Evolutionary conservation across 2,329 filamentous ascomycete species (phyloP).

Genomic region (Ophiosphaerella korrae): DNA sequence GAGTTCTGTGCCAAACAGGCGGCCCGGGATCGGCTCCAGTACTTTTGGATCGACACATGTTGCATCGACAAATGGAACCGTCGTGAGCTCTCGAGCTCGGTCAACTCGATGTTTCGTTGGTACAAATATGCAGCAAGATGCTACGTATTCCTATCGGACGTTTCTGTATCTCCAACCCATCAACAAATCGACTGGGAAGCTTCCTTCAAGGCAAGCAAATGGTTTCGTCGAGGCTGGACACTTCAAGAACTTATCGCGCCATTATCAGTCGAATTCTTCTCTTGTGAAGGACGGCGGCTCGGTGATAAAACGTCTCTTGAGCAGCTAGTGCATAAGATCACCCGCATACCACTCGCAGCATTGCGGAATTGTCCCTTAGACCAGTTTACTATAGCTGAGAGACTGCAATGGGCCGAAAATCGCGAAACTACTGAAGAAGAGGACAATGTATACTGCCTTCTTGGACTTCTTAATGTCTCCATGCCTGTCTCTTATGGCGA

Average conservation of each 20-base stretch:
- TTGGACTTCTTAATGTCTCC: conserved; percentile 27
- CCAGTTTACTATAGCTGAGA: conserved; percentile 24
- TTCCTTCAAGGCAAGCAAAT: conserved; percentile 17
- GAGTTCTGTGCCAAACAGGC: conserved; percentile 16
- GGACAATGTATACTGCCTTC: conserved; percentile 32
- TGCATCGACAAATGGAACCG: conserved; percentile 26
- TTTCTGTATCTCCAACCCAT: no score
- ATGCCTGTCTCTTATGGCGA: conserved; percentile 24
- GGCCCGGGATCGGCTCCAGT: conserved; percentile 16
- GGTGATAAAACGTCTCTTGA: conserved; percentile 21
- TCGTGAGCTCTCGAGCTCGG: neutral
- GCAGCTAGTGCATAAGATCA: conserved; percentile 18
- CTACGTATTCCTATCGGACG: neutral
- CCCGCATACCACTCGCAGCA: conserved; percentile 16
- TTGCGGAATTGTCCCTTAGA: conserved; percentile 21
- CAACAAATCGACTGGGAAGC: neutral
- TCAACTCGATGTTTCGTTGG: neutral
- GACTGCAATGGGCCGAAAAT: conserved; percentile 22
- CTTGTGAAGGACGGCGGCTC: conserved; percentile 9
- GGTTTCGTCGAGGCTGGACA: no score
- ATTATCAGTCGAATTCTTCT: conserved; percentile 22
- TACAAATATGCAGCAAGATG: neutral
- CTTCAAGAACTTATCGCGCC: conserved; percentile 9
- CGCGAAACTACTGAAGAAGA: conserved; percentile 18
- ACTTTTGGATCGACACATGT: conserved; percentile 29